Evolutionary conservation across 2,329 filamentous ascomycete genomes (phyloP).

Genomic region (Akanthomyces uredinophilus): DNA sequence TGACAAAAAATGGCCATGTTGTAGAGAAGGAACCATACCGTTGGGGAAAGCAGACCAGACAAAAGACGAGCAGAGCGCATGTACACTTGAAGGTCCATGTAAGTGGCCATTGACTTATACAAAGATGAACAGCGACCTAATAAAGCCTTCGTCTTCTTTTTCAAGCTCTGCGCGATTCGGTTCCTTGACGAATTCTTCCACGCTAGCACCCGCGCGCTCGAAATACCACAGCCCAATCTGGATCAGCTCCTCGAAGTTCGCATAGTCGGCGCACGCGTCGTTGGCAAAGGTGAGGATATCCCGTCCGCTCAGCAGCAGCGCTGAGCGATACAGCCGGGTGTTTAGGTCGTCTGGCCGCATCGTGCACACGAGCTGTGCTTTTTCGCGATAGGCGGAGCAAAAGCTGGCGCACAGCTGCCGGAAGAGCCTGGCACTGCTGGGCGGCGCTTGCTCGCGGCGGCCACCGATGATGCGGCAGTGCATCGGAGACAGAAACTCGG

Average conservation of each 20-base stretch:
- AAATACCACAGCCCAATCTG: constrained; percentile 7
- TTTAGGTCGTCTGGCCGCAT: constrained; percentile 4
- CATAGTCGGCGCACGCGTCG: constrained; percentile 5
- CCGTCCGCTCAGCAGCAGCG: constrained; percentile 8
- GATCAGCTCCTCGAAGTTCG: background rate
- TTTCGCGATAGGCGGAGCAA: constrained; percentile 1
- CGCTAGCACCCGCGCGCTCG: constrained; percentile 3
- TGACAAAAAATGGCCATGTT: too few species aligned
- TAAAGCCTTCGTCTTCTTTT: constrained; percentile 11
- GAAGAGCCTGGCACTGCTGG: background rate
- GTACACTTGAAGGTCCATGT: background rate
- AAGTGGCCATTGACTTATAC: background rate
- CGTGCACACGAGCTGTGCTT: constrained; percentile 2
- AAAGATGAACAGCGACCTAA: constrained; percentile 11
- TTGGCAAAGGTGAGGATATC: constrained; percentile 9
- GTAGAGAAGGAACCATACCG: too few species aligned
- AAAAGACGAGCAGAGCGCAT: too few species aligned
- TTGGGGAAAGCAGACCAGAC: too few species aligned
- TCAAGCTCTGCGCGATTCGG: background rate
- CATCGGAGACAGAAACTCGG: constrained; percentile 1
- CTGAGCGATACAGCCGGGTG: constrained; percentile 6
- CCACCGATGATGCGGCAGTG: constrained; percentile 12
- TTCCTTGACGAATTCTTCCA: constrained; percentile 9
- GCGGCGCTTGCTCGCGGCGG: background rate
- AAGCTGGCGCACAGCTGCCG: background rate